Evolutionary conservation across 148 eudicot species (phyloP).

Genomic region (Limonium bicolor): DNA sequence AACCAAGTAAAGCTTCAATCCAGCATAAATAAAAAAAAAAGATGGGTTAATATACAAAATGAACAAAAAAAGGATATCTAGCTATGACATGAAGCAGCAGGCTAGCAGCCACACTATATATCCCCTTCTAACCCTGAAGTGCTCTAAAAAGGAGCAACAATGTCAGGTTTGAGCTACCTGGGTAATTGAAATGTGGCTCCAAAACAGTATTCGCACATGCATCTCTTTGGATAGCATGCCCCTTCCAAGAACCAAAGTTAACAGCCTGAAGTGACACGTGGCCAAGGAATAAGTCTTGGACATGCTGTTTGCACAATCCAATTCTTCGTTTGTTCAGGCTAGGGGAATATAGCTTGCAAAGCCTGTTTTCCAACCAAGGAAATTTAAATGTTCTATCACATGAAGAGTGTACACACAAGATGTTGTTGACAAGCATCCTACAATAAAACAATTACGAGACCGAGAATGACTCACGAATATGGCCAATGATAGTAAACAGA

Average conservation of each 20-base stretch:
- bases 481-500: conserved; percentile 50
- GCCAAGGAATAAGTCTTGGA: conserved; percentile 63
- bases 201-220: too few species aligned
- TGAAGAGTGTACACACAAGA: conserved; percentile 63
- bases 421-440: conserved; percentile 43
- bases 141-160: too few species aligned
- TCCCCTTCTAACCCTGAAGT: too few species aligned
- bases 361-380: conserved; percentile 83
- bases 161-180: too few species aligned
- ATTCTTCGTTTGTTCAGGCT: conserved; percentile 62
- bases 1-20: too few species aligned
- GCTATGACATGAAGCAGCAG: too few species aligned
- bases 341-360: conserved; percentile 66
- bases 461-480: conserved; percentile 49
- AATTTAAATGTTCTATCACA: conserved; percentile 74
- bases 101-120: too few species aligned
- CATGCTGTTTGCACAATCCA: conserved; percentile 60
- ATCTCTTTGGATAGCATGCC: too few species aligned
- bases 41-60: too few species aligned
- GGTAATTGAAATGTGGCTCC: too few species aligned
- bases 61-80: too few species aligned
- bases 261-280: conserved; percentile 62
- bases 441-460: conserved; percentile 60
- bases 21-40: too few species aligned
- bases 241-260: conserved; percentile 70